These are phyloP conservation scores for Epichloe bromicola DNA, from an alignment of 2,329 filamentous ascomycete species.

Conservation along the genomic window DNA sequence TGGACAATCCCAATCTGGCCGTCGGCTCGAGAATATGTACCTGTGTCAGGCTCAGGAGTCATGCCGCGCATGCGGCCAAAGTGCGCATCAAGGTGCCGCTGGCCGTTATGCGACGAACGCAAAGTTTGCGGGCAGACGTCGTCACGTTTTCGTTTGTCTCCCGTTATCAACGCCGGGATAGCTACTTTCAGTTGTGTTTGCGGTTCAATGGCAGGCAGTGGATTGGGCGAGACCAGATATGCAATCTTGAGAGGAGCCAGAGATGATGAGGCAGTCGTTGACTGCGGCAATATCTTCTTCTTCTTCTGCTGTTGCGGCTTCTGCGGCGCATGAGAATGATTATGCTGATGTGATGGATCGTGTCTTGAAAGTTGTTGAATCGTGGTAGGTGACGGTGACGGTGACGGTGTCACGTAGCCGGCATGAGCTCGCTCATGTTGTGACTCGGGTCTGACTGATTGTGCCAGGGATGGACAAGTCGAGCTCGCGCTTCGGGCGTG, in stretches of 20 bases:
- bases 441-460: constrained; percentile 19
- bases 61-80: constrained; percentile 13
- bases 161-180: constrained; percentile 13
- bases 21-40: constrained; percentile 23
- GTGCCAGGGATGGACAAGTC: constrained; percentile 17
- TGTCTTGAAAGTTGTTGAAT: constrained; percentile 16
- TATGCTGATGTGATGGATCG: constrained; percentile 12
- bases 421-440: constrained; percentile 24
- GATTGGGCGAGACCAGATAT: constrained; percentile 18
- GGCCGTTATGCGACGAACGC: constrained; percentile 23
- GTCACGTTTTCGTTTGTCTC: constrained; percentile 26
- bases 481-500: constrained; percentile 16
- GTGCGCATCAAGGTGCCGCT: constrained; percentile 23
- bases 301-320: neutral
- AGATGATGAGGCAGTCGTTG: constrained; percentile 12
- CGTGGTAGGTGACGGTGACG: constrained; percentile 21
- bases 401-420: constrained; percentile 25
- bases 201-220: constrained; percentile 21
- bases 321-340: neutral
- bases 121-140: constrained; percentile 19
- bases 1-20: constrained; percentile 18
- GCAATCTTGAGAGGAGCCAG: constrained; percentile 26
- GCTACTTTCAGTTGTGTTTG: constrained; percentile 14
- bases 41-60: constrained; percentile 17
- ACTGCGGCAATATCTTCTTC: neutral